Conservation (phyloP, 192 early-diverging fungal species). For the Linnemannia schmuckeri region DNA sequence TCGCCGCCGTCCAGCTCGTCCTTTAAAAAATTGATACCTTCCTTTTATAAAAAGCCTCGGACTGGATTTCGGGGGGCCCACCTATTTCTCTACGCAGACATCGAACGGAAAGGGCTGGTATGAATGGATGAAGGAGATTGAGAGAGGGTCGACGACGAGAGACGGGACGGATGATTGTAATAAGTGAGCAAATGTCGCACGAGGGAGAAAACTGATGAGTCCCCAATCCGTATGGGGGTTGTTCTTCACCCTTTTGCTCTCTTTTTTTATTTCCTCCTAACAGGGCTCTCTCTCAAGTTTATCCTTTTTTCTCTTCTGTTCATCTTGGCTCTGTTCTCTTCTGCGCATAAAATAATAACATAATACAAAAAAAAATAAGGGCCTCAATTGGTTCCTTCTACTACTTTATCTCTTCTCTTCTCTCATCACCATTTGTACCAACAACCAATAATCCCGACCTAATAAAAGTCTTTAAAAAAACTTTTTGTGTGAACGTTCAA, state of each 20-base stretch:
- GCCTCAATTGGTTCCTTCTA: not conserved
- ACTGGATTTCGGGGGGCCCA: no score
- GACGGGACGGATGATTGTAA: not conserved
- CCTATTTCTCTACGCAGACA: no score
- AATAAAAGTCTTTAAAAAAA: not conserved
- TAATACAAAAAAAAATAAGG: slow-evolving; percentile 6
- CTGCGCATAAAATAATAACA: slow-evolving; percentile 1
- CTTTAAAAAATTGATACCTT: slow-evolving; percentile 17
- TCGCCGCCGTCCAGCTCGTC: slow-evolving; percentile 23
- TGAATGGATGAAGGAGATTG: not conserved
- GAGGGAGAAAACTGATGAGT: not conserved
- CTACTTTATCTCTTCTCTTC: not conserved
- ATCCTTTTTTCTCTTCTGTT: slow-evolving; percentile 3
- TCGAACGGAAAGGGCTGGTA: not conserved
- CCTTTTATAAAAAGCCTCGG: no score
- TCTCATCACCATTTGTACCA: slow-evolving; percentile 3
- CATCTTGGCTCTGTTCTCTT: not conserved
- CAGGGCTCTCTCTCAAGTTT: no score
- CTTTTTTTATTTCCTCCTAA: not conserved
- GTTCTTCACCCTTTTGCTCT: slow-evolving; percentile 1
- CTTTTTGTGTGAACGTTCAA: not conserved
- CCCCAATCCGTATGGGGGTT: not conserved
- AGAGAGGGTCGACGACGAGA: not conserved
- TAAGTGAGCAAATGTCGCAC: not conserved
- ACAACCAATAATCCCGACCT: slow-evolving; percentile 9